Evolutionary conservation across 2,329 filamentous ascomycete species (phyloP).

Genomic region (Arthrobotrys iridis): DNA sequence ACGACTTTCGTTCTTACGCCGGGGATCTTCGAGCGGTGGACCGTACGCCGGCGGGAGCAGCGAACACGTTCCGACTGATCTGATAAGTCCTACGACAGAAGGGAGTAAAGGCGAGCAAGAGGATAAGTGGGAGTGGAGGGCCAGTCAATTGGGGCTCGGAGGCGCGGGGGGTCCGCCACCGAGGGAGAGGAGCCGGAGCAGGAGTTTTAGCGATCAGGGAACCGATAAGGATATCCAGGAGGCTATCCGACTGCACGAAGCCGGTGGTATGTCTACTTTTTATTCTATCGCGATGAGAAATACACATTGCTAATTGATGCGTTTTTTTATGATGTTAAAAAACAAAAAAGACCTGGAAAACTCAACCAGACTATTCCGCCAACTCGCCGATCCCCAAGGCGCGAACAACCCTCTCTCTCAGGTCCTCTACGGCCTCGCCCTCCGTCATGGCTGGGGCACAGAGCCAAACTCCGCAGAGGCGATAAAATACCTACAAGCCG

Average conservation of each 20-base stretch:
- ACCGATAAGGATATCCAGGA: constrained; percentile 77
- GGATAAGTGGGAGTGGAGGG: constrained; percentile 53
- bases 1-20: constrained; percentile 30
- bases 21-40: not conserved
- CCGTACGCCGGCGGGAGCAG: constrained; percentile 4
- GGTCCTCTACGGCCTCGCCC: constrained; percentile 90
- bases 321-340: too few species aligned
- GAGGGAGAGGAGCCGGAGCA: constrained; percentile 38
- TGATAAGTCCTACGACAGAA: constrained; percentile 31
- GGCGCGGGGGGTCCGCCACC: not conserved
- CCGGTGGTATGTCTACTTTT: constrained; percentile 66
- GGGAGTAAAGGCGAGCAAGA: constrained; percentile 41
- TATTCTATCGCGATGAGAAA: constrained; percentile 47
- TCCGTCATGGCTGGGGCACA: constrained; percentile 94
- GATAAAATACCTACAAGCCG: constrained; percentile 84
- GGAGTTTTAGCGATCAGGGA: constrained; percentile 56
- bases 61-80: constrained; percentile 35
- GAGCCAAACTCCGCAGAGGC: constrained; percentile 75
- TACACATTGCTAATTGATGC: too few species aligned
- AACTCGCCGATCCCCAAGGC: constrained; percentile 81
- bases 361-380: constrained; percentile 86
- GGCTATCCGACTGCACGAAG: constrained; percentile 93
- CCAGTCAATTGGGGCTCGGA: constrained; percentile 41
- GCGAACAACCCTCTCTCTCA: constrained; percentile 93
- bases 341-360: constrained; percentile 70